A percentile compares a stretch with the other conserved stretches of the same genome.
Conservation (phyloP, 176 grass and related monocot genomes). For the Oryza australiensis region DNA sequence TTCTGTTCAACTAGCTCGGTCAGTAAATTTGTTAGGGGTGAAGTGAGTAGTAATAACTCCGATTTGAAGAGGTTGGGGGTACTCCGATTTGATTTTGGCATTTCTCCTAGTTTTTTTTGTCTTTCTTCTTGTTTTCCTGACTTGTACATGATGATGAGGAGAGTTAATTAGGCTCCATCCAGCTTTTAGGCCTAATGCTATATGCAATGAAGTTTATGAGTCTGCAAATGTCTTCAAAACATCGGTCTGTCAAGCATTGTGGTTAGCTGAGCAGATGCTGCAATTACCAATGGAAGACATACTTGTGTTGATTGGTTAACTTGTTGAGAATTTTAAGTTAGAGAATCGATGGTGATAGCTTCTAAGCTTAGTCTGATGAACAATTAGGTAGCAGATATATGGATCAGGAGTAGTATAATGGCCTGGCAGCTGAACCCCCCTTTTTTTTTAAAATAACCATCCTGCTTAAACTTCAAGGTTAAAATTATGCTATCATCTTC, state of each 20-base stretch:
- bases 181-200: neutral
- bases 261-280: conserved; percentile 59
- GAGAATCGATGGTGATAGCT: too few relatives aligned
- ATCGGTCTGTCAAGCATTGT: conserved; percentile 43
- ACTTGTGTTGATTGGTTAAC: conserved; percentile 55
- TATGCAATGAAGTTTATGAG: neutral
- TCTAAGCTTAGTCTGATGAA: conserved; percentile 49
- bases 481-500: neutral
- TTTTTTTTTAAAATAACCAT: neutral
- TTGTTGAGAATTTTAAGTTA: conserved; percentile 55
- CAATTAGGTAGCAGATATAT: conserved; percentile 37
- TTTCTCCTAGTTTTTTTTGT: neutral
- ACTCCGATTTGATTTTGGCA: neutral
- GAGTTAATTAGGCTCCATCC: neutral
- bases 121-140: neutral
- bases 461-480: conserved; percentile 3
- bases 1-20: too few relatives aligned
- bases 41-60: too few relatives aligned
- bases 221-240: neutral
- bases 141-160: neutral
- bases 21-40: too few relatives aligned
- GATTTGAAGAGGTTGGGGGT: too few relatives aligned
- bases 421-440: neutral
- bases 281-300: conserved; percentile 52
- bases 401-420: neutral